These are phyloP conservation scores for Cicer judaicum DNA, from an alignment of 306 rosid genomes.

Conservation along the genomic window DNA sequence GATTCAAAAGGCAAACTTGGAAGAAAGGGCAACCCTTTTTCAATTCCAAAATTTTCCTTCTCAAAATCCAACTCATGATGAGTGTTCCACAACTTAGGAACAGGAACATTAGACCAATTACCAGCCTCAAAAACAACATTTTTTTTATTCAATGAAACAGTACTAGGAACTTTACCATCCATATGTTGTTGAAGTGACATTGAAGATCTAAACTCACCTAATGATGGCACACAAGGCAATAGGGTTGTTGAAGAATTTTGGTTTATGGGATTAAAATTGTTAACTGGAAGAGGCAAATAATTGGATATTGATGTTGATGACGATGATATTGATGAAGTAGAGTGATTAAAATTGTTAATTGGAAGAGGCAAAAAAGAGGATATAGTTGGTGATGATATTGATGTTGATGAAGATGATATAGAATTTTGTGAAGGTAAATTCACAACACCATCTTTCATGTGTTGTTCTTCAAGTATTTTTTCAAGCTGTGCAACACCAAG, in stretches of 20 bases:
- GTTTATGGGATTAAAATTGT: conserved; percentile 45
- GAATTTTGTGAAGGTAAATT: conserved; percentile 46
- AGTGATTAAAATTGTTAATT: conserved; percentile 47
- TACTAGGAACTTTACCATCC: conserved; percentile 42
- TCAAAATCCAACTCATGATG: conserved; percentile 50
- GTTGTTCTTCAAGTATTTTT: conserved; percentile 75
- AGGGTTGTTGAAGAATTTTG: conserved; percentile 48
- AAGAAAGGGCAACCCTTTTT: conserved; percentile 54
- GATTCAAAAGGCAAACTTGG: conserved; percentile 57
- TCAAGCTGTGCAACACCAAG: conserved; percentile 94
- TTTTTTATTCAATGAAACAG: conserved; percentile 45
- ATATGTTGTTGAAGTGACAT: conserved; percentile 45
- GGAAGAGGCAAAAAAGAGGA: conserved; percentile 50
- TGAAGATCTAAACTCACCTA: conserved; percentile 48
- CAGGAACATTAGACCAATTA: conserved; percentile 27
- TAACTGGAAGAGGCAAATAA: conserved; percentile 45
- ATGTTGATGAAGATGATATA: conserved; percentile 36
- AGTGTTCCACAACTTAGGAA: conserved; percentile 53
- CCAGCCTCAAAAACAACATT: conserved; percentile 49
- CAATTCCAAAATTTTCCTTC: conserved; percentile 46
- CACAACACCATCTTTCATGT: conserved; percentile 49
- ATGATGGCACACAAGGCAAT: conserved; percentile 43
- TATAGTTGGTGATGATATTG: conserved; percentile 42
- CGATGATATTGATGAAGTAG: not conserved
- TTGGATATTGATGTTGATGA: conserved; percentile 49